Conservation (phyloP, 2,329 filamentous ascomycete species). For the Paracamarosporium sp. region DNA sequence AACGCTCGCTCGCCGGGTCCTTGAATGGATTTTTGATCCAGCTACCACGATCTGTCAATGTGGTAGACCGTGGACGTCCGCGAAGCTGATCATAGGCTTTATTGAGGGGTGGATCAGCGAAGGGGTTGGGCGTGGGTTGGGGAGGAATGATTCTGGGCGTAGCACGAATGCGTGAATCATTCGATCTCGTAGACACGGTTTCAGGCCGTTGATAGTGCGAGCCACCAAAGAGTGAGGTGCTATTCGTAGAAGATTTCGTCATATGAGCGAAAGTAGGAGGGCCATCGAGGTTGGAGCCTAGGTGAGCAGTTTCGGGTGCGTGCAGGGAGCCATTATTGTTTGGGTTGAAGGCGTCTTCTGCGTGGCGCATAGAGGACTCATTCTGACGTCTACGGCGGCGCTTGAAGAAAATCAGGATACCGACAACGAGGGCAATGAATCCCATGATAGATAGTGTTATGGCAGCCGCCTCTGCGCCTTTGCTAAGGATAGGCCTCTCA, state of each 20-base stretch:
- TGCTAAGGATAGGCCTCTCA: slow-evolving; percentile 23
- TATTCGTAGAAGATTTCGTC: slow-evolving; percentile 31
- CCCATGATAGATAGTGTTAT: slow-evolving; percentile 39
- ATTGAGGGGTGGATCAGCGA: slow-evolving; percentile 42
- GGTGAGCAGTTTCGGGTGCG: slow-evolving; percentile 31
- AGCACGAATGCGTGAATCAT: slow-evolving; percentile 25
- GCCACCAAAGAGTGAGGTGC: slow-evolving; percentile 34
- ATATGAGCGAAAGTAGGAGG: slow-evolving; percentile 19
- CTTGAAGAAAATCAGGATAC: slow-evolving; percentile 28
- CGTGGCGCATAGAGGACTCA: slow-evolving; percentile 22
- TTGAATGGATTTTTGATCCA: slow-evolving; percentile 45
- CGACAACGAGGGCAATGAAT: slow-evolving; percentile 33
- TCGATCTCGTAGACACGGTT: slow-evolving; percentile 36
- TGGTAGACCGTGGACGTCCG: slow-evolving; percentile 39
- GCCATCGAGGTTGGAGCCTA: slow-evolving; percentile 8
- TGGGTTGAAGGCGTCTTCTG: slow-evolving; percentile 35
- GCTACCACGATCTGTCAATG: slow-evolving; percentile 41
- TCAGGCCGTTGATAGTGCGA: slow-evolving; percentile 37
- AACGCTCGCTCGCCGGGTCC: slow-evolving; percentile 41
- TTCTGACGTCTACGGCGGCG: slow-evolving; percentile 27
- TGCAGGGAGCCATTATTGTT: slow-evolving; percentile 26
- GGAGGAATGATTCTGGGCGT: slow-evolving; percentile 1
- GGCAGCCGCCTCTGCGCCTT: slow-evolving; percentile 37
- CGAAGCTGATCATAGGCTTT: slow-evolving; percentile 45
- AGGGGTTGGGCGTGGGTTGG: slow-evolving; percentile 42